Evolutionary conservation across 2,329 filamentous ascomycete species (phyloP).

Genomic region (Hypoxylon sp.): DNA sequence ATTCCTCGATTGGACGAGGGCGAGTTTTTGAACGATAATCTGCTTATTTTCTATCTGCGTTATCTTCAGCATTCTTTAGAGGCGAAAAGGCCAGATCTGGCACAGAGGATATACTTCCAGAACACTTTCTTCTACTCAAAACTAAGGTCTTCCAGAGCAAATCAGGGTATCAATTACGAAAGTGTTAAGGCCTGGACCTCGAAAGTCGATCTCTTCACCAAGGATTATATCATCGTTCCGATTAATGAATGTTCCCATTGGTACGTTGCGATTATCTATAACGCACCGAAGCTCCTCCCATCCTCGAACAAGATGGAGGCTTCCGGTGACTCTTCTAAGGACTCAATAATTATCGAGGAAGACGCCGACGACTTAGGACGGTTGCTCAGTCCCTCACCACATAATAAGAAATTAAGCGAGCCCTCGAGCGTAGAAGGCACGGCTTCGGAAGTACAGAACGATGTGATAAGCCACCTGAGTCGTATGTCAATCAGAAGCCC

Average conservation of each 20-base stretch:
- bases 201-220: conserved; percentile 84
- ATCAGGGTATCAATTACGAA: conserved; percentile 81
- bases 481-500: conserved; percentile 51
- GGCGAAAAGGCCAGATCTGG: conserved; percentile 66
- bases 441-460: conserved; percentile 24
- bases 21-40: conserved; percentile 91
- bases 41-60: conserved; percentile 89
- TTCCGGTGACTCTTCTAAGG: conserved; percentile 5
- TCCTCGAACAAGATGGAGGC: conserved; percentile 24
- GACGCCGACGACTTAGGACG: conserved; percentile 24
- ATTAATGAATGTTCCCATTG: conserved; percentile 91
- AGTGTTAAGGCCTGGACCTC: conserved; percentile 90
- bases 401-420: conserved; percentile 13
- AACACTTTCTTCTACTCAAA: conserved; percentile 93
- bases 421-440: conserved; percentile 11
- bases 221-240: conserved; percentile 91
- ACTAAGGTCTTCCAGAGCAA: conserved; percentile 72
- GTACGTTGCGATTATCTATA: conserved; percentile 97
- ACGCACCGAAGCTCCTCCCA: conserved; percentile 75
- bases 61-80: conserved; percentile 76
- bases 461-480: conserved; percentile 46
- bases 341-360: conserved; percentile 34
- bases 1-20: conserved; percentile 84
- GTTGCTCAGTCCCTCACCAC: conserved; percentile 19
- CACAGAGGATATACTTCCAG: conserved; percentile 84